These are phyloP conservation scores for Phaeophleospora eucalypticola DNA, from an alignment of 2,329 filamentous ascomycete genomes.

Conservation along the genomic window DNA sequence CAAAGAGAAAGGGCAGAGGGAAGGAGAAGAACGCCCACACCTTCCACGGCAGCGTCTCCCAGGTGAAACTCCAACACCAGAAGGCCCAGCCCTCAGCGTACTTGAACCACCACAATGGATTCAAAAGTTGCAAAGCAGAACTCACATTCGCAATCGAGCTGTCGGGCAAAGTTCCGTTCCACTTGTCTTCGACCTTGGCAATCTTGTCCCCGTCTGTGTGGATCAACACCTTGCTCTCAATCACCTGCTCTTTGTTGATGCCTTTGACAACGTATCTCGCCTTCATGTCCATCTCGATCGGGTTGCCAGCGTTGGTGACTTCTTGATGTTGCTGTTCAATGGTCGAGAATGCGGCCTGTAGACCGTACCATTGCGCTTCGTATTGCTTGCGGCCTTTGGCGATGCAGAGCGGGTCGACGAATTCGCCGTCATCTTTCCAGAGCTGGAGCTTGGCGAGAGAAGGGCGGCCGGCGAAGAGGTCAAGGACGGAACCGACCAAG, in stretches of 20 bases:
- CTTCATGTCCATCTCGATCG: conserved; percentile 54
- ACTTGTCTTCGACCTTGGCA: conserved; percentile 51
- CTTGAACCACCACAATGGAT: conserved; percentile 37
- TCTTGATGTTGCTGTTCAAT: conserved; percentile 54
- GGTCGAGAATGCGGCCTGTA: conserved; percentile 54
- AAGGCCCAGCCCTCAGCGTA: conserved; percentile 37
- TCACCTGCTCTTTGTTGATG: conserved; percentile 48
- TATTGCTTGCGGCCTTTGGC: conserved; percentile 54
- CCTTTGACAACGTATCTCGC: conserved; percentile 53
- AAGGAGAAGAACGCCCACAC: conserved; percentile 30
- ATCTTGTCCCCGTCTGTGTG: conserved; percentile 46
- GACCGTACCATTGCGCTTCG: conserved; percentile 55
- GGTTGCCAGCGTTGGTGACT: conserved; percentile 55
- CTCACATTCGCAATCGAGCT: conserved; percentile 49
- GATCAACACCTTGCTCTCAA: conserved; percentile 48
- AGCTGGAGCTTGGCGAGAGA: conserved; percentile 56
- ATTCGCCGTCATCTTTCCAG: conserved; percentile 56
- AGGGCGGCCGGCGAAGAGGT: conserved; percentile 59
- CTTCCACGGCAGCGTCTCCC: conserved; percentile 39
- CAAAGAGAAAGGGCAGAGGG: conserved; percentile 1
- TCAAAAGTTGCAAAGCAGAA: conserved; percentile 31
- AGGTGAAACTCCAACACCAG: conserved; percentile 38
- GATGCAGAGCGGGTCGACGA: conserved; percentile 57
- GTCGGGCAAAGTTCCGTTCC: conserved; percentile 52
- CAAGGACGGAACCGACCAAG: conserved; percentile 56